Percentiles rank a stretch among this genome's conserved stretches.
Conservation (phyloP, 768 basidiomycete species). For the Tylopilus subfusipes region DNA sequence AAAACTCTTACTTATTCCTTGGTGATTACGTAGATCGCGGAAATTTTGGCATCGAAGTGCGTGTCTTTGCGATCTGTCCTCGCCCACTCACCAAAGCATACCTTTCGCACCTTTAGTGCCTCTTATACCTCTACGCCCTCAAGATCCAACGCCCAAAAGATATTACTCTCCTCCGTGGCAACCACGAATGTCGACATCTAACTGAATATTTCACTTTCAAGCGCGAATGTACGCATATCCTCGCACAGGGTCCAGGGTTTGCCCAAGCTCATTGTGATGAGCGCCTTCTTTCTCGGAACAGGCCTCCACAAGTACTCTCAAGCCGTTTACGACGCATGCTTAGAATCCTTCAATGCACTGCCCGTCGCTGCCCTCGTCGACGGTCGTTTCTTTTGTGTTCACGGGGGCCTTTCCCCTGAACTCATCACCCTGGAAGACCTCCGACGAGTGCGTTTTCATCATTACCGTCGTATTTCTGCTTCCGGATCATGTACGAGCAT, state of each 20-base stretch:
- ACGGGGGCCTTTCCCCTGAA: slow-evolving; percentile 91
- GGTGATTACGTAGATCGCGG: slow-evolving; percentile 98
- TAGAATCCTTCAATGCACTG: slow-evolving; percentile 84
- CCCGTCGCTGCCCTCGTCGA: slow-evolving; percentile 93
- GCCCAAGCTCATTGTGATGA: slow-evolving; percentile 4
- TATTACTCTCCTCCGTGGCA: slow-evolving; percentile 83
- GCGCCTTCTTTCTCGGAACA: slow-evolving; percentile 12
- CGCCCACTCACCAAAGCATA: not conserved
- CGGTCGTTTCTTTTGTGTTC: slow-evolving; percentile 94
- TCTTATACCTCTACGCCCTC: slow-evolving; percentile 89
- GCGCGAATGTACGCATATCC: slow-evolving; percentile 72
- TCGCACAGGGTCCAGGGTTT: slow-evolving; percentile 2
- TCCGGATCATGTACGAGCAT: not conserved
- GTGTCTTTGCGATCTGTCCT: slow-evolving; percentile 11
- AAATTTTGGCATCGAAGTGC: slow-evolving; percentile 79
- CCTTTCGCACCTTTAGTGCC: slow-evolving; percentile 48
- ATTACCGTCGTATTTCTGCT: not conserved
- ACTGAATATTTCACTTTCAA: slow-evolving; percentile 99
- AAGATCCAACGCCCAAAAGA: slow-evolving; percentile 88
- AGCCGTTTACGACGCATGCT: slow-evolving; percentile 86
- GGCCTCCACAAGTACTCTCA: slow-evolving; percentile 31
- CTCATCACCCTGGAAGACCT: slow-evolving; percentile 78
- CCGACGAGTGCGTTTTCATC: slow-evolving; percentile 43
- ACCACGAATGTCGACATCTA: slow-evolving; percentile 95
- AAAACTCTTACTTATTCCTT: slow-evolving; percentile 88